phyloP scores from a whole-genome alignment of 2,329 filamentous ascomycete species.

The Microcyclospora tardicrescens region DNA sequence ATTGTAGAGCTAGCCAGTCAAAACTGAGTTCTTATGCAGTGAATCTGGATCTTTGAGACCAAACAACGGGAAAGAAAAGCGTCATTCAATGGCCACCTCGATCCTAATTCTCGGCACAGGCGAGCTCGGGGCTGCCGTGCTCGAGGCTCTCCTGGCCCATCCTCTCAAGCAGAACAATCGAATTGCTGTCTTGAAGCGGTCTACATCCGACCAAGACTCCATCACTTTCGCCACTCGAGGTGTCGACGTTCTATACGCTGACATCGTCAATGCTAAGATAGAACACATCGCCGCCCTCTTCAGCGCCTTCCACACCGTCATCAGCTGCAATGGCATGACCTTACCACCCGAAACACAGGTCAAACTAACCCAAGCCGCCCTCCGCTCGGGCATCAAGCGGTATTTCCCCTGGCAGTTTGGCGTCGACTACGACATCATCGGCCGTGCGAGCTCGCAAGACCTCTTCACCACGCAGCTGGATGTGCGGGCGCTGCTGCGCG shows the following conservation, averaged over 20 bases:
- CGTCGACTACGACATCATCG: slow-evolving; percentile 56
- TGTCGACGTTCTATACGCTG: slow-evolving; percentile 32
- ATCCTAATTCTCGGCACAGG: slow-evolving; percentile 54
- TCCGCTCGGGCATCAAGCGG: slow-evolving; percentile 36
- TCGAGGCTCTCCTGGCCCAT: slow-evolving; percentile 39
- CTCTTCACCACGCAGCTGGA: slow-evolving; percentile 56
- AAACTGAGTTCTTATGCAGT: too few species aligned
- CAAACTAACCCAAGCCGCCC: slow-evolving; percentile 44
- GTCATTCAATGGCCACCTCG: too few species aligned
- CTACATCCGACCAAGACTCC: slow-evolving; percentile 27
- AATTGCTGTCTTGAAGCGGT: slow-evolving; percentile 44
- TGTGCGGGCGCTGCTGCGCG: slow-evolving; percentile 41
- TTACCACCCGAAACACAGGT: slow-evolving; percentile 42
- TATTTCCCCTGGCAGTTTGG: slow-evolving; percentile 66
- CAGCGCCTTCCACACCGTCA: slow-evolving; percentile 38
- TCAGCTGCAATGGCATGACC: slow-evolving; percentile 50
- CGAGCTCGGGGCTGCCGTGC: slow-evolving; percentile 48
- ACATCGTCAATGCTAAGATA: slow-evolving; percentile 26
- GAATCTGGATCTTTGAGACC: too few species aligned
- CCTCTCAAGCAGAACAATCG: slow-evolving; percentile 25
- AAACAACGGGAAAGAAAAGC: too few species aligned
- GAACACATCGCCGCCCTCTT: slow-evolving; percentile 24
- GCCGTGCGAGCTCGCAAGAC: slow-evolving; percentile 45
- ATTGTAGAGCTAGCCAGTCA: too few species aligned
- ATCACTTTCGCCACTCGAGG: slow-evolving; percentile 13